Conservation (phyloP, 2,329 filamentous ascomycete species). For the Penicillium sp. region DNA sequence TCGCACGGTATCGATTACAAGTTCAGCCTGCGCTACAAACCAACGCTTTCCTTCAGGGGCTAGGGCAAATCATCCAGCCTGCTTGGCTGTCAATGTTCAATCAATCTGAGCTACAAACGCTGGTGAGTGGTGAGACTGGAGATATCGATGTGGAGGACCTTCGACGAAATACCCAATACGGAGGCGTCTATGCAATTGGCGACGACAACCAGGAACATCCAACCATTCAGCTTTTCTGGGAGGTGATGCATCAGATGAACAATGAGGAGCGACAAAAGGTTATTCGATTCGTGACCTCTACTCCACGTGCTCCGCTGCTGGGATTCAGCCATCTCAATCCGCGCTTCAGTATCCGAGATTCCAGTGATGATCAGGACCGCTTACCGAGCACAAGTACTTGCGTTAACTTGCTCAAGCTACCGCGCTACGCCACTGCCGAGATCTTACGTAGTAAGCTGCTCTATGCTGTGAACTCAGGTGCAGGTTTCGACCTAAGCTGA, state of each 20-base stretch:
- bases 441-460: slow-evolving; percentile 72
- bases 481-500: slow-evolving; percentile 73
- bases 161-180: slow-evolving; percentile 75
- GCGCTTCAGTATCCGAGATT: slow-evolving; percentile 82
- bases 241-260: slow-evolving; percentile 69
- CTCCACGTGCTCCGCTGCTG: slow-evolving; percentile 79
- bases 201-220: slow-evolving; percentile 81
- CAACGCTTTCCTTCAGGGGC: slow-evolving; percentile 76
- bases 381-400: slow-evolving; percentile 93
- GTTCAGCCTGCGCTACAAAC: slow-evolving; percentile 77
- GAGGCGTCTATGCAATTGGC: slow-evolving; percentile 82
- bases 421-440: slow-evolving; percentile 64
- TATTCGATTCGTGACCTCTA: slow-evolving; percentile 92
- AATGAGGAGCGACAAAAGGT: slow-evolving; percentile 78
- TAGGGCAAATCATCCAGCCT: slow-evolving; percentile 82
- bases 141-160: slow-evolving; percentile 85
- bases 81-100: slow-evolving; percentile 99
- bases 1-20: slow-evolving; percentile 79
- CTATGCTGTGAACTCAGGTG: slow-evolving; percentile 82
- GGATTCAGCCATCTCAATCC: slow-evolving; percentile 84
- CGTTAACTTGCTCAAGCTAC: slow-evolving; percentile 89
- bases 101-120: slow-evolving; percentile 84
- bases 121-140: slow-evolving; percentile 80
- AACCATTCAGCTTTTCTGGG: slow-evolving; percentile 83
- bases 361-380: slow-evolving; percentile 66